phyloP scores from a whole-genome alignment of 495 filamentous ascomycete genomes.

The Xylaria palmicola region DNA sequence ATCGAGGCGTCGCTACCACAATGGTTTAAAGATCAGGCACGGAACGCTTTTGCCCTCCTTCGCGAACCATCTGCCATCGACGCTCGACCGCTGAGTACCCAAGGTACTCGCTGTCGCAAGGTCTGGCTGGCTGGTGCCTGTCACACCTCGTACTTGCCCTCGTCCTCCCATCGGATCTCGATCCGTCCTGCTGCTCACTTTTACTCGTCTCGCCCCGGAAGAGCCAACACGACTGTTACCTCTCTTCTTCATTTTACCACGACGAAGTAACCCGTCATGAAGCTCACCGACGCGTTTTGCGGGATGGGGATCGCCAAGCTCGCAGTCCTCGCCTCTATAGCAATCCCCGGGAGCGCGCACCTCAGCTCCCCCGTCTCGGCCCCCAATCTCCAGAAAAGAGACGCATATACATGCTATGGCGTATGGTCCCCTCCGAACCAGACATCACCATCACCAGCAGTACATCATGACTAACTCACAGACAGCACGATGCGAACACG shows the following conservation, averaged over 20 bases:
- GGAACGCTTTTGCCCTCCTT: background rate
- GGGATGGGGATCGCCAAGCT: background rate
- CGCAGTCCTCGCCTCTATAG: background rate
- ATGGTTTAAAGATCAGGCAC: background rate
- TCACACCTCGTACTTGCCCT: background rate
- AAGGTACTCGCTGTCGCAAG: background rate
- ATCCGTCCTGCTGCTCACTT: background rate
- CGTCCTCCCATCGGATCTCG: background rate
- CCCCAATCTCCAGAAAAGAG: slow-evolving; percentile 30
- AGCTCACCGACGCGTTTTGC: background rate
- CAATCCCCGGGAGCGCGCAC: background rate
- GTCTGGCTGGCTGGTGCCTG: background rate
- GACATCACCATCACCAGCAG: slow-evolving; percentile 4
- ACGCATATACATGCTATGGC: slow-evolving; percentile 31
- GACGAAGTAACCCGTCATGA: slow-evolving; percentile 15
- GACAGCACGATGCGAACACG: slow-evolving; percentile 5
- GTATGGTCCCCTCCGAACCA: slow-evolving; percentile 19
- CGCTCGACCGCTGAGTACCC: too few species aligned
- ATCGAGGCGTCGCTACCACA: background rate
- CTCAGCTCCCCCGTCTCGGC: background rate
- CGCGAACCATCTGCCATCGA: background rate
- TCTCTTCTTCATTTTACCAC: too few species aligned
- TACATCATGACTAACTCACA: background rate
- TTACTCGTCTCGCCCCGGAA: background rate
- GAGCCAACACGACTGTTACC: background rate